These are phyloP conservation scores for Thielaviopsis populi DNA, from an alignment of 2,329 filamentous ascomycete species.

Conservation along the genomic window DNA sequence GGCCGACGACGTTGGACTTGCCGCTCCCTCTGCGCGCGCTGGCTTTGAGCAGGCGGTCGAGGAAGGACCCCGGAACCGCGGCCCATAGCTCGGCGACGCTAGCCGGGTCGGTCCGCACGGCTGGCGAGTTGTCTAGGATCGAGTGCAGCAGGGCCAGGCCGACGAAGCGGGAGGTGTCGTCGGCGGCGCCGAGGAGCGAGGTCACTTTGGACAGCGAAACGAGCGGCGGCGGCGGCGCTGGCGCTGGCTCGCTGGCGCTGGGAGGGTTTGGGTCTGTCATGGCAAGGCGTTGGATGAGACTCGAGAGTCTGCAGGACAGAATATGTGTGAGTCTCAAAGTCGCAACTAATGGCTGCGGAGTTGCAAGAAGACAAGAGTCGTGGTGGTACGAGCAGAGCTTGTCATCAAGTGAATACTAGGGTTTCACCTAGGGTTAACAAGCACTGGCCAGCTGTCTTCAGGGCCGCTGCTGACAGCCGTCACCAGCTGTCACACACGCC, in stretches of 20 bases:
- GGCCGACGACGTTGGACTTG: slow-evolving; percentile 17
- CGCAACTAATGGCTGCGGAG: too few relatives aligned
- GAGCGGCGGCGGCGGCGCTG: too few relatives aligned
- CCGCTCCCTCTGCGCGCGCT: slow-evolving; percentile 25
- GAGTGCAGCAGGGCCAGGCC: slow-evolving; percentile 51
- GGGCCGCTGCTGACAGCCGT: not conserved
- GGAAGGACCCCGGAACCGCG: slow-evolving; percentile 44
- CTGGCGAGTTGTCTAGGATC: slow-evolving; percentile 44
- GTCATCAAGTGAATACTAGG: not conserved
- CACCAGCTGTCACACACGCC: not conserved
- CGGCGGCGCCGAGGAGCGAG: slow-evolving; percentile 39
- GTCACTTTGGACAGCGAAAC: slow-evolving; percentile 32
- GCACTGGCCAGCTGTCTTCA: too few relatives aligned
- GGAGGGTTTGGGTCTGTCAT: not conserved
- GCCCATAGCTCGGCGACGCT: slow-evolving; percentile 40
- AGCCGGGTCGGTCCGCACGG: slow-evolving; percentile 34
- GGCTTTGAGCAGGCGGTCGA: slow-evolving; percentile 47
- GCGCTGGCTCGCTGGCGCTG: not conserved
- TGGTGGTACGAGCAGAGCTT: not conserved
- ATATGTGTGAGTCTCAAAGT: too few relatives aligned
- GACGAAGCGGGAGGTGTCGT: slow-evolving; percentile 55
- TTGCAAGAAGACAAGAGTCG: too few relatives aligned
- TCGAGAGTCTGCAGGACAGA: too few relatives aligned
- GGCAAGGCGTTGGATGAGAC: too few relatives aligned
- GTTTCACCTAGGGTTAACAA: not conserved